These are phyloP conservation scores for Globisporangium iwayamae DNA, from an alignment of 352 stramenopile genomes.

Conservation along the genomic window DNA sequence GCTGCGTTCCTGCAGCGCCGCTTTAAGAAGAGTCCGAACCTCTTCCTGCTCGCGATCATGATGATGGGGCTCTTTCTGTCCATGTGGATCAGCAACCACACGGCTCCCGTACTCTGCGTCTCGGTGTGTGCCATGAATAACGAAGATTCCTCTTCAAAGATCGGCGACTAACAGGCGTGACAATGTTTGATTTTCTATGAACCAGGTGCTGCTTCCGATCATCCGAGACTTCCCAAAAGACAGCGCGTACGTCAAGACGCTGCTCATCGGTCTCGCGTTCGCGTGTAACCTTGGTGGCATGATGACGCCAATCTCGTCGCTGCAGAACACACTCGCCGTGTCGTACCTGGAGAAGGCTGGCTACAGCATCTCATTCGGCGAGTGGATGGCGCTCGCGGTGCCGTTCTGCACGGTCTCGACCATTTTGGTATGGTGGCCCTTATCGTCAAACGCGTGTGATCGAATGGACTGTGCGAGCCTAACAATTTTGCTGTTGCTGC, in stretches of 20 bases:
- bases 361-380: constrained; percentile 86
- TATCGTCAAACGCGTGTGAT: neutral
- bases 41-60: constrained; percentile 93
- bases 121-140: constrained; percentile 41
- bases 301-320: constrained; percentile 92
- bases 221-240: constrained; percentile 84
- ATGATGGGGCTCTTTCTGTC: constrained; percentile 91
- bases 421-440: constrained; percentile 50
- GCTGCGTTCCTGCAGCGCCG: constrained; percentile 83
- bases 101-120: constrained; percentile 89
- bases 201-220: constrained; percentile 76
- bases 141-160: neutral
- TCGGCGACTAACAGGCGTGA: constrained; percentile 1
- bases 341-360: constrained; percentile 86
- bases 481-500: constrained; percentile 1
- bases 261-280: constrained; percentile 91
- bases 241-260: constrained; percentile 86
- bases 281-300: constrained; percentile 92
- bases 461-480: neutral
- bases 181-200: neutral
- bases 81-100: constrained; percentile 94
- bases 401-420: constrained; percentile 87
- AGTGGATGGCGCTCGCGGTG: constrained; percentile 88
- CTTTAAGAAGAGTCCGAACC: constrained; percentile 87
- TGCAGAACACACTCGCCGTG: constrained; percentile 87